A percentile compares a stretch with the other conserved stretches of the same genome.
Evolutionary conservation across 768 basidiomycete genomes (phyloP).

Genomic region (Leccinum fibrillosum): DNA sequence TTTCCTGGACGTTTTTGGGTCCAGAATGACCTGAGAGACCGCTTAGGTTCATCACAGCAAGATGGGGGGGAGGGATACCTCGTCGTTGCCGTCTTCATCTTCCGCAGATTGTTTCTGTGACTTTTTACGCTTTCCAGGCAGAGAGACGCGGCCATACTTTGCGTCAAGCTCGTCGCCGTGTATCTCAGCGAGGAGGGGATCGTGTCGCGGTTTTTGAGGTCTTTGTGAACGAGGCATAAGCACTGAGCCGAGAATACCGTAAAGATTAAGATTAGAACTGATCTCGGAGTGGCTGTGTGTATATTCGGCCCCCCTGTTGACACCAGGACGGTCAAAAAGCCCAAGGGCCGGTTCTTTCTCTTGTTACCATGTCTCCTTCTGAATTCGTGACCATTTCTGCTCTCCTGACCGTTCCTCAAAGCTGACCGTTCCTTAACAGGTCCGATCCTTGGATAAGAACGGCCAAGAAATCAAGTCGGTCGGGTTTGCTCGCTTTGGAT

Average conservation of each 20-base stretch:
- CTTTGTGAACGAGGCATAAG: constrained; percentile 66
- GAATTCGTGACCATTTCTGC: constrained; percentile 11
- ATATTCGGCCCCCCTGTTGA: neutral
- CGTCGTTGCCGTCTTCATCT: constrained; percentile 50
- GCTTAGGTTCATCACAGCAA: constrained; percentile 3
- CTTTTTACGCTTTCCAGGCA: constrained; percentile 74
- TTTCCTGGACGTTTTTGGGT: constrained; percentile 76
- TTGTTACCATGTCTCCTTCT: constrained; percentile 16
- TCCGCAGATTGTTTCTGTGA: constrained; percentile 41
- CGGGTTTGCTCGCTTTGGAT: constrained; percentile 83
- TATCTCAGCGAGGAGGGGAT: constrained; percentile 84
- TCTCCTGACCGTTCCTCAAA: neutral
- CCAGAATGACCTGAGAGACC: constrained; percentile 56
- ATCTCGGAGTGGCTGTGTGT: constrained; percentile 10
- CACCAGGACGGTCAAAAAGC: neutral
- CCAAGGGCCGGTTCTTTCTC: neutral
- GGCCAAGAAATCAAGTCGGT: constrained; percentile 76
- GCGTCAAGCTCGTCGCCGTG: constrained; percentile 70
- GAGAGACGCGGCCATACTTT: constrained; percentile 75
- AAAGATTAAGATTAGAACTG: neutral
- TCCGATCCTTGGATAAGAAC: constrained; percentile 66
- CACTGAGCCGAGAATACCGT: neutral
- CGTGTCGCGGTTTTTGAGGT: constrained; percentile 66
- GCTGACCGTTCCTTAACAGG: constrained; percentile 37
- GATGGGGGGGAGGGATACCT: constrained; percentile 40